Evolutionary conservation across 352 stramenopile species (phyloP).

Genomic region (Peronospora farinosa): DNA sequence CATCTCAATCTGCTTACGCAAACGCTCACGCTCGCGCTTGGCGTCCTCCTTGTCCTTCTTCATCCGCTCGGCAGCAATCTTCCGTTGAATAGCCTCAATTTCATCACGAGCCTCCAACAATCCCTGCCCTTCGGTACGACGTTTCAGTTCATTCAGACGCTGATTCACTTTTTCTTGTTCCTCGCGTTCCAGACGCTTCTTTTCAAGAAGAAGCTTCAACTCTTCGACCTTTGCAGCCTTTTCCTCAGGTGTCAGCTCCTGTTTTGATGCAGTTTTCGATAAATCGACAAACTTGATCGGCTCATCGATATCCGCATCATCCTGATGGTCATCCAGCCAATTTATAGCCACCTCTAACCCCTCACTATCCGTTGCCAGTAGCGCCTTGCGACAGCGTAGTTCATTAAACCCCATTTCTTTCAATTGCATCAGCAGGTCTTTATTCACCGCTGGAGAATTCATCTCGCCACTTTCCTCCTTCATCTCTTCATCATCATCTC

Average conservation of each 20-base stretch:
- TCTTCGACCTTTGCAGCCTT: conserved; percentile 83
- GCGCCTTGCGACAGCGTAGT: conserved; percentile 68
- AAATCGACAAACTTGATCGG: conserved; percentile 84
- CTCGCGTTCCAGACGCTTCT: conserved; percentile 71
- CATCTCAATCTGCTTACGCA: conserved; percentile 85
- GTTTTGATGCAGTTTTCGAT: conserved; percentile 31
- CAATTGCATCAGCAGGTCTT: conserved; percentile 57
- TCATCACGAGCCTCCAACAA: conserved; percentile 74
- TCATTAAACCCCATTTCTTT: conserved; percentile 86
- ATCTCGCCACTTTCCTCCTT: conserved; percentile 31
- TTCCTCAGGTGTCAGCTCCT: conserved; percentile 78
- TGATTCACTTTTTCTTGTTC: conserved; percentile 73
- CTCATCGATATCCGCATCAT: conserved; percentile 85
- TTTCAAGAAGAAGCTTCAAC: conserved; percentile 74
- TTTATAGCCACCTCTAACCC: conserved; percentile 75
- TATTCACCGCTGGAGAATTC: conserved; percentile 52
- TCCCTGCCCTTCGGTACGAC: conserved; percentile 67
- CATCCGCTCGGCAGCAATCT: conserved; percentile 69
- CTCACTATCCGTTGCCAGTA: conserved; percentile 73
- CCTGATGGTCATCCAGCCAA: conserved; percentile 86
- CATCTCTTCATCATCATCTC: conserved; percentile 30
- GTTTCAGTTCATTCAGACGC: conserved; percentile 64
- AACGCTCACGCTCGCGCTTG: conserved; percentile 83
- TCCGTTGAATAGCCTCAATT: conserved; percentile 74
- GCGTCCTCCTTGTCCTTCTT: conserved; percentile 88